Base-by-base conservation (phyloP, 768 basidiomycete genomes). In the Phlebiopsis flavidoalba region DNA sequence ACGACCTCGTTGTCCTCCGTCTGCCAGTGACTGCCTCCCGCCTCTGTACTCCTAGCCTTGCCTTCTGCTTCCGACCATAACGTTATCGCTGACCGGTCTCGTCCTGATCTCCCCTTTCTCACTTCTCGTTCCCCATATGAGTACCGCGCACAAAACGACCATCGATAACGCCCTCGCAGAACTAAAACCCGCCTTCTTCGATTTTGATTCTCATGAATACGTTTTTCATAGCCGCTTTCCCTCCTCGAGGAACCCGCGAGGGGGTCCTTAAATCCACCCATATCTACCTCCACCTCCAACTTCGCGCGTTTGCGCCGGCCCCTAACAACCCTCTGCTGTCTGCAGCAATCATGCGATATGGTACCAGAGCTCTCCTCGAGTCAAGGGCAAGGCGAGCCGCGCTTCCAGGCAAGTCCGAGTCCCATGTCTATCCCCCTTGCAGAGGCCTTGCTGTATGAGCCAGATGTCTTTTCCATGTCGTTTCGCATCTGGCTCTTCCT, bases 81-180 rank as follows among this genome's bases (percentile, higher is more conserved):
- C 57, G n/a, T 26, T 52, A 52, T 60, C 43, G 53, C 22, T 35
- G n/a, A 24, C 40, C 26, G 19, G 12, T 50, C 35, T 46, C 45
- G 11, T 21, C 59, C 51, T 57, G 53, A 56, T 40, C n/a, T n/a
- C n/a, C n/a, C n/a, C n/a, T n/a, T n/a, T n/a, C n/a, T n/a, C n/a
- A 14, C 24, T 37, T 12, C 45, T 22, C 51, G 36, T 68, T 72
- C 69, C 65, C 63, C 64, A 63, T 73, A 80, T 79, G 78, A 73
- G 74, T 73, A 72, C 71, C 61, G 67, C 66, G 58, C 62, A 63
- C 66, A 70, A 65, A n/a, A n/a, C n/a, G n/a, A n/a, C n/a, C 71
- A 78, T 80, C 80, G 82, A 85, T 82, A 81, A 80, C 77, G 76
- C 80, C 57, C 77, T 79, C 64, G n/a, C n/a, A n/a, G n/a, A n/a